These are phyloP conservation scores for Zangia roseola DNA, from an alignment of 768 basidiomycete species.

Conservation along the genomic window DNA sequence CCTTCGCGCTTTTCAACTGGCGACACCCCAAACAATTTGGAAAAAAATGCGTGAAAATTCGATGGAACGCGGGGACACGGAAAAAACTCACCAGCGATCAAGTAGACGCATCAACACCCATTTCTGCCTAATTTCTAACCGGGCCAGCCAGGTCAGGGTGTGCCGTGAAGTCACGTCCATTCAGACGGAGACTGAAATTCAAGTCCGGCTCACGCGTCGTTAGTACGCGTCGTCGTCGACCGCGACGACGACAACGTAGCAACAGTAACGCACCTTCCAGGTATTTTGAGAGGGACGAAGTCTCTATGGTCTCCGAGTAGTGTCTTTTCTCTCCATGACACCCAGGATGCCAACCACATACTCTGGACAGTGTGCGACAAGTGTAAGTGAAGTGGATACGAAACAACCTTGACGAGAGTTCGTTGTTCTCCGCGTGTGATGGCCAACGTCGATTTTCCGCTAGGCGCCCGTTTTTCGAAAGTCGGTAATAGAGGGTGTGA, in stretches of 20 bases:
- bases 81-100: neutral
- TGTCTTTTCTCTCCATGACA: neutral
- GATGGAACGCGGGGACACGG: neutral
- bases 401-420: neutral
- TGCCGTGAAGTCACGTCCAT: neutral
- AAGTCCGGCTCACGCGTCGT: conserved; percentile 2
- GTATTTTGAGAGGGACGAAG: neutral
- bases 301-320: neutral
- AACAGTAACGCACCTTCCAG: neutral
- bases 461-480: neutral
- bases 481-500: conserved; percentile 14
- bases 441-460: neutral
- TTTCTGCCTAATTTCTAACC: conserved; percentile 13
- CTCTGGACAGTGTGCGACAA: neutral
- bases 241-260: neutral
- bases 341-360: neutral
- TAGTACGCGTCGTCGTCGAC: conserved; percentile 8
- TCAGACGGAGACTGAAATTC: conserved; percentile 20
- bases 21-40: conserved; percentile 22
- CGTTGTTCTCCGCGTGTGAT: neutral
- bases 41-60: neutral
- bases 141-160: conserved; percentile 6
- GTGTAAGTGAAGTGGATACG: neutral
- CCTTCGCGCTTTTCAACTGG: conserved; percentile 22
- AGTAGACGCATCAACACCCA: neutral